phyloP scores from a whole-genome alignment of 2,329 filamentous ascomycete species.

The Botrytis squamosa region DNA sequence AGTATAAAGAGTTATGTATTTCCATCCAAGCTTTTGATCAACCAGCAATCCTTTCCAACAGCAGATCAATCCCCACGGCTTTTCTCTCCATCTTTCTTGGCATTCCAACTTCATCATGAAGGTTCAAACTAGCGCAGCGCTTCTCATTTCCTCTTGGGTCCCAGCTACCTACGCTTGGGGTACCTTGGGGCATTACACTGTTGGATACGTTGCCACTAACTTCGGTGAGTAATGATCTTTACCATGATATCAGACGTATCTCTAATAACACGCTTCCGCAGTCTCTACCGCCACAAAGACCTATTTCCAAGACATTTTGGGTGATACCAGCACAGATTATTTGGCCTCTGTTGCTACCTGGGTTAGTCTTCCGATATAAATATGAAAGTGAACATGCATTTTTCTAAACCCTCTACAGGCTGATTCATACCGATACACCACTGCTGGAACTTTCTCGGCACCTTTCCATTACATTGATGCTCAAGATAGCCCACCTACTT shows the following conservation, averaged over 20 bases:
- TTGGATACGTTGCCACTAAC: conserved; percentile 61
- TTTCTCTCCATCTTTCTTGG: not conserved
- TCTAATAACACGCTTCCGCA: conserved; percentile 4
- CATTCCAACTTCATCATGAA: conserved; percentile 16
- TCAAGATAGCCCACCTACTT: conserved; percentile 57
- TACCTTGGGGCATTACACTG: conserved; percentile 62
- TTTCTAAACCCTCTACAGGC: conserved; percentile 40
- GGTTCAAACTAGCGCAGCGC: conserved; percentile 16
- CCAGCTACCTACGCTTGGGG: conserved; percentile 33
- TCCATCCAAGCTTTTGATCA: not conserved
- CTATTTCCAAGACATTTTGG: conserved; percentile 58
- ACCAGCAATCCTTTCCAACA: not conserved
- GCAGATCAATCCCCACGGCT: not conserved
- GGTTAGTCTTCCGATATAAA: conserved; percentile 34
- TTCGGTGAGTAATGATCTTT: conserved; percentile 41
- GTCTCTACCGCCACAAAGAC: conserved; percentile 56
- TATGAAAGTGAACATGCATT: not conserved
- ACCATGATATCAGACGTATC: not conserved
- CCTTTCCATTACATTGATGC: conserved; percentile 70
- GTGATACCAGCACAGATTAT: conserved; percentile 55
- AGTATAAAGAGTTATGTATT: conserved; percentile 11
- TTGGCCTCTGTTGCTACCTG: conserved; percentile 64
- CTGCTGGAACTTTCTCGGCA: conserved; percentile 59
- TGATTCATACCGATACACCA: conserved; percentile 59
- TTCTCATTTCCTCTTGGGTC: conserved; percentile 27